phyloP scores from a whole-genome alignment of 2,329 filamentous ascomycete species.

The Clonostachys sp. region DNA sequence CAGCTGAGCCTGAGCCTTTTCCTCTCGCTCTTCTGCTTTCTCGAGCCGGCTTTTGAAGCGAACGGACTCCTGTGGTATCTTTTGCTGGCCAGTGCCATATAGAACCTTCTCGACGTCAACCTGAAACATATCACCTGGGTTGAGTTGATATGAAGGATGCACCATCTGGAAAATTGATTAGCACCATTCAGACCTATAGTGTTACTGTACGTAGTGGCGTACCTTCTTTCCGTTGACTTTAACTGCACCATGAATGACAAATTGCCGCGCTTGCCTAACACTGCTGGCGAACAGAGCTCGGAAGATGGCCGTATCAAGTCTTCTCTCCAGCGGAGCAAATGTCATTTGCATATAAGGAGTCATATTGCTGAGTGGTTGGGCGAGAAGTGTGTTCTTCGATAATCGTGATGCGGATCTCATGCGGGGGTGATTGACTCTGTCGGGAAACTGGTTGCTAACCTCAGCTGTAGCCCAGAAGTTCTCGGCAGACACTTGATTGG shows the following conservation, averaged over 20 bases:
- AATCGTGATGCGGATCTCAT: background rate
- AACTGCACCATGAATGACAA: slow-evolving; percentile 88
- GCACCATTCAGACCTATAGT: background rate
- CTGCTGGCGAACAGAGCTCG: slow-evolving; percentile 92
- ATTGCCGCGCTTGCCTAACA: slow-evolving; percentile 86
- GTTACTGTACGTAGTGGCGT: slow-evolving; percentile 3
- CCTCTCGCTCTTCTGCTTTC: slow-evolving; percentile 5
- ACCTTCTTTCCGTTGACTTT: slow-evolving; percentile 97
- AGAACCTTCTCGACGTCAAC: slow-evolving; percentile 87
- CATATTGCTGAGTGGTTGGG: slow-evolving; percentile 28
- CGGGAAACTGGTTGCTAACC: slow-evolving; percentile 6
- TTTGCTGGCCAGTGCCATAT: slow-evolving; percentile 76
- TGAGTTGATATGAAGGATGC: slow-evolving; percentile 87
- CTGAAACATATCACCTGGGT: slow-evolving; percentile 97
- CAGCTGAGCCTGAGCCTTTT: slow-evolving; percentile 8
- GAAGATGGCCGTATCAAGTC: slow-evolving; percentile 93
- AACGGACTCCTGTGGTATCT: slow-evolving; percentile 23
- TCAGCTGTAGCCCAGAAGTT: slow-evolving; percentile 21
- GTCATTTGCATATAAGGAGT: slow-evolving; percentile 97
- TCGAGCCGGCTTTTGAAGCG: slow-evolving; percentile 6
- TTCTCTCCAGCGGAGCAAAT: slow-evolving; percentile 84
- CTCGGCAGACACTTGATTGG: slow-evolving; percentile 21
- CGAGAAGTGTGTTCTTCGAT: background rate
- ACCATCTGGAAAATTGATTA: slow-evolving; percentile 60
- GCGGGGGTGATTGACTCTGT: slow-evolving; percentile 2